Percentiles rank a stretch among this genome's conserved stretches.
phyloP scores from a whole-genome alignment of 2,329 filamentous ascomycete species.

The Apiospora saccharicola region DNA sequence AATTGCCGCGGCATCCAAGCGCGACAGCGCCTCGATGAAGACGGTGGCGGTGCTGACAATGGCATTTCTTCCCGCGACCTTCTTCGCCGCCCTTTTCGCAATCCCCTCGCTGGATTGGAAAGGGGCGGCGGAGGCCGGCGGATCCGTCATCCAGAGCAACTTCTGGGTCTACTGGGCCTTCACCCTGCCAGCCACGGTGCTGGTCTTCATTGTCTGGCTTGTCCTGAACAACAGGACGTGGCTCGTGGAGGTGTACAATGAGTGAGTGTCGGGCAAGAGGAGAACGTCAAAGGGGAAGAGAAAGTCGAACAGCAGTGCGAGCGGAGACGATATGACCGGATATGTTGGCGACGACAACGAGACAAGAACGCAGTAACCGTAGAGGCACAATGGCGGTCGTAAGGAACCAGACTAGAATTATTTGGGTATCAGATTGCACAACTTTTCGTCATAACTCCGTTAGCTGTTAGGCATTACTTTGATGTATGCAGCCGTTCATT shows the following conservation, averaged over 20 bases:
- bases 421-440: no score
- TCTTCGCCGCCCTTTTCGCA: no score
- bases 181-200: slow-evolving; percentile 49
- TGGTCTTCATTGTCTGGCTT: slow-evolving; percentile 33
- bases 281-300: not conserved
- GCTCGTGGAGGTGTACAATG: not conserved
- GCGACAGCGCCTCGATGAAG: no score
- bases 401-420: not conserved
- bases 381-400: not conserved
- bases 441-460: no score
- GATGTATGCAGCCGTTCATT: no score
- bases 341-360: not conserved
- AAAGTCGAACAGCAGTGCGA: not conserved
- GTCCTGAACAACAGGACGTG: slow-evolving; percentile 27
- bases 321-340: not conserved
- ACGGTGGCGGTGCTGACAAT: no score
- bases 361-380: not conserved
- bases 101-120: no score
- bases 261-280: not conserved
- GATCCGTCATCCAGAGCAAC: slow-evolving; percentile 30
- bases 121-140: slow-evolving; percentile 19
- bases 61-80: no score
- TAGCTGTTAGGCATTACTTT: no score
- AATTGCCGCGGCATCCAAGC: slow-evolving; percentile 28
- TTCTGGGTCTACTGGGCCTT: slow-evolving; percentile 51